Evolutionary conservation across 2,329 filamentous ascomycete species (phyloP), one percentile per base, ranked within the genome.

Genomic region (Hypoxylon sp.): DNA sequence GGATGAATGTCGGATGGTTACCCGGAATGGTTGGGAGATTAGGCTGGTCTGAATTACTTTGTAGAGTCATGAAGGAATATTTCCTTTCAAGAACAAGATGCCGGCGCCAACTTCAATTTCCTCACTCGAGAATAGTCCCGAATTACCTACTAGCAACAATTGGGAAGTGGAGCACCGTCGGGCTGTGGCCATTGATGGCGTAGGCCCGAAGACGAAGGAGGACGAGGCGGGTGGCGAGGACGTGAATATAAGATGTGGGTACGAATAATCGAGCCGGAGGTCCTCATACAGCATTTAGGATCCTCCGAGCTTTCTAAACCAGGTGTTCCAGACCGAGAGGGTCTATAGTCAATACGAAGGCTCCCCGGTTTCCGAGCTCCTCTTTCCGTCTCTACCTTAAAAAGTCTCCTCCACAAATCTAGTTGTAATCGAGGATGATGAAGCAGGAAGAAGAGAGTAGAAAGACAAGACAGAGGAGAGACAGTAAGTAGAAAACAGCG

Each of bases 21-120:
- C 54, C 73, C 62, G 70, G 55, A 61, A 61, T 59, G 69, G 65
- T 53, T 70, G 71, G 63, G 67, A 67, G 65, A 63, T 68, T 65
- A 69, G 67, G 60, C 54, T 71, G 71, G 67, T 70, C 69, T 58
- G 58, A 64, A 52, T 70, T 70, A 61, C 70, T 71, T 70, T 72
- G 69, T 62, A 69, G 62, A 72, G 74, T 77, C 75, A 77, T 77
- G 73, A 76, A 75, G 74, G 62, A 68, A 59, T 71, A 65, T 63
- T 65, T 61, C 58, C 58, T 48, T 52, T 69, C 47, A 21, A 37
- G 45, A 57, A 59, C 47, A 34, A 27, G 34, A 48, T 47, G 47
- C 61, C 56, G 66, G 66, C 63, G 52, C 68, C 69, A 68, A 65
- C 58, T 62, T 63, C 57, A 70, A 70, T 55, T 63, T 73, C 63